Evolutionary conservation across 2,329 filamentous ascomycete genomes (phyloP).

Genomic region (Alternaria longipes): DNA sequence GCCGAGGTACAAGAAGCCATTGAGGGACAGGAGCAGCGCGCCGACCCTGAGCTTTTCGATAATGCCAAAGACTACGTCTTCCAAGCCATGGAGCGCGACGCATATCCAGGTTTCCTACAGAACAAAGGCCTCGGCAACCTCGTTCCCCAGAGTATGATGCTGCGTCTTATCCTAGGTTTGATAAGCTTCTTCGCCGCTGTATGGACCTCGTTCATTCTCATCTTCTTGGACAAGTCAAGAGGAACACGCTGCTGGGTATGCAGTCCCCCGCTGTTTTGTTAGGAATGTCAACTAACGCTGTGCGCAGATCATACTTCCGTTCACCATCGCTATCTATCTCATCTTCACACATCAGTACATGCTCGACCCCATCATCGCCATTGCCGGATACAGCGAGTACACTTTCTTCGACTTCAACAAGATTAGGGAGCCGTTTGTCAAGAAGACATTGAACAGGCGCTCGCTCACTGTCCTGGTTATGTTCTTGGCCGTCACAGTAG

Average conservation of each 20-base stretch:
- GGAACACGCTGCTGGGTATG: constrained; percentile 84
- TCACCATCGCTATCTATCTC: constrained; percentile 85
- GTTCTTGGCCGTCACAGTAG: constrained; percentile 78
- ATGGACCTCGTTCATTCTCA: constrained; percentile 92
- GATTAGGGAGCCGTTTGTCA: constrained; percentile 90
- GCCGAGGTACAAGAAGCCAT: constrained; percentile 86
- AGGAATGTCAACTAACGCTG: neutral
- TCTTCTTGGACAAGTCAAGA: constrained; percentile 83
- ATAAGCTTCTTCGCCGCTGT: constrained; percentile 89
- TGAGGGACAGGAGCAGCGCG: constrained; percentile 82
- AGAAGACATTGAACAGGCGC: constrained; percentile 83
- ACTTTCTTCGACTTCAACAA: constrained; percentile 91
- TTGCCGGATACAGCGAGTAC: constrained; percentile 93
- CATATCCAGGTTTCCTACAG: constrained; percentile 95
- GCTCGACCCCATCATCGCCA: constrained; percentile 87
- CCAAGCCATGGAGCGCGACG: constrained; percentile 98
- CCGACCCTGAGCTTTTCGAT: constrained; percentile 97
- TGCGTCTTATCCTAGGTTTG: constrained; percentile 85
- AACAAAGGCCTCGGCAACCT: constrained; percentile 96
- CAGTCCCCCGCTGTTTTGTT: constrained; percentile 22
- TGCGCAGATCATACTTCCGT: constrained; percentile 79
- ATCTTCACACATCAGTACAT: constrained; percentile 87
- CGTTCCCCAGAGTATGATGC: constrained; percentile 87
- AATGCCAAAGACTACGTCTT: constrained; percentile 99
- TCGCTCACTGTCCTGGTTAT: constrained; percentile 81